Percentiles rank a stretch among this genome's conserved stretches.
Conservation (phyloP, 306 rosid species). For the Prinsepia uniflora region DNA sequence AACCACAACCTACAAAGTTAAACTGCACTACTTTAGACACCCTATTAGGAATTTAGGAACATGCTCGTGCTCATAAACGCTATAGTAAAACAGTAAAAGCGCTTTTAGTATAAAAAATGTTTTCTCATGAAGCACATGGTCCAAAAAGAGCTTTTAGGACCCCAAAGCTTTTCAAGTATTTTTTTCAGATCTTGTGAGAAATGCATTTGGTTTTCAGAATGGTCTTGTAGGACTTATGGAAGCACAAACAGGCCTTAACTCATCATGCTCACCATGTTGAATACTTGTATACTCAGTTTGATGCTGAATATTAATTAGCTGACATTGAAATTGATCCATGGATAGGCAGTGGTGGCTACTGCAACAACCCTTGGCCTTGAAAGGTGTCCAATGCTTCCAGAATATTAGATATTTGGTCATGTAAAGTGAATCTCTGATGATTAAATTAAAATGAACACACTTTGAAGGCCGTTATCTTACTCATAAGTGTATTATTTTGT, state of each 20-base stretch:
- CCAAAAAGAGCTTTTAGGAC: too few relatives aligned
- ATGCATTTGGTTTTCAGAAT: not conserved
- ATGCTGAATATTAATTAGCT: constrained; percentile 25
- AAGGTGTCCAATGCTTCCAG: constrained; percentile 41
- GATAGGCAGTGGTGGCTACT: constrained; percentile 76
- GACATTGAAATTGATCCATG: constrained; percentile 25
- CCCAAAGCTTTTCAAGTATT: not conserved
- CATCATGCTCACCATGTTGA: not conserved
- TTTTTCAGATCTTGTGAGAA: not conserved
- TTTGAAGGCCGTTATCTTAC: not conserved
- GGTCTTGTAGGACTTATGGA: not conserved
- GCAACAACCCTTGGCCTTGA: constrained; percentile 81
- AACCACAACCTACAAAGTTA: too few relatives aligned
- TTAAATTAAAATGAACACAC: not conserved
- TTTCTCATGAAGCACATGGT: too few relatives aligned
- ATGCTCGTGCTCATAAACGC: too few relatives aligned
- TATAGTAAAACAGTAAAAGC: too few relatives aligned
- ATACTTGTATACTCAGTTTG: not conserved
- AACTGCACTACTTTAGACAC: too few relatives aligned
- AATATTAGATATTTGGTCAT: not conserved
- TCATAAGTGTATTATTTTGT: constrained; percentile 5
- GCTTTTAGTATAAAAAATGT: too few relatives aligned
- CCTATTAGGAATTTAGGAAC: too few relatives aligned
- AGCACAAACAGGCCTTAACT: not conserved
- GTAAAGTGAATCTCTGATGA: not conserved